Conservation (phyloP, 257 asterid species). For the Fraxinus anomala region DNA sequence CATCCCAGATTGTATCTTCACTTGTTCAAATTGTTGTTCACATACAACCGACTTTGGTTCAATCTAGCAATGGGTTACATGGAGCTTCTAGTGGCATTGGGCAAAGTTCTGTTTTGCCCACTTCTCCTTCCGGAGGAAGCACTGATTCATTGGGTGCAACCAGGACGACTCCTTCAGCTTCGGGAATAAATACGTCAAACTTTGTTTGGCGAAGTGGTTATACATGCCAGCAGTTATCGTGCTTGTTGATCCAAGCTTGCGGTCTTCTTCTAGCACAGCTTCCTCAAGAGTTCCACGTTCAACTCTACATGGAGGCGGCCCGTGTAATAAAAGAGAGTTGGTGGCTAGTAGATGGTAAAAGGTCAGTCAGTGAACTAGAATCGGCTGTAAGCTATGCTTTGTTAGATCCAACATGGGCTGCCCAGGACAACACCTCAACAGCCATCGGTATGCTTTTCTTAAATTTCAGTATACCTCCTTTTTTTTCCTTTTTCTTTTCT, state of each 20-base stretch:
- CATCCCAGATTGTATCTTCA: slow-evolving; percentile 77
- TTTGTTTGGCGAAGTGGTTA: slow-evolving; percentile 93
- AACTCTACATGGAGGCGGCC: slow-evolving; percentile 82
- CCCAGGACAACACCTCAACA: slow-evolving; percentile 97
- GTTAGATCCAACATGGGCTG: slow-evolving; percentile 97
- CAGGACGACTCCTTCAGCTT: slow-evolving; percentile 55
- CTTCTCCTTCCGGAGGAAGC: slow-evolving; percentile 99
- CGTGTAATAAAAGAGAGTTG: slow-evolving; percentile 92
- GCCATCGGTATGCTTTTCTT: slow-evolving; percentile 69
- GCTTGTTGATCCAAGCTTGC: slow-evolving; percentile 94
- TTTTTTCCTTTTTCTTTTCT: no score
- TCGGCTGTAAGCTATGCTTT: slow-evolving; percentile 94
- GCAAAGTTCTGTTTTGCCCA: slow-evolving; percentile 81
- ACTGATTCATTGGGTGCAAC: slow-evolving; percentile 82
- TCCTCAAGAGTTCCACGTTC: slow-evolving; percentile 86
- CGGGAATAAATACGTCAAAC: slow-evolving; percentile 66
- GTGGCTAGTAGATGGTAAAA: slow-evolving; percentile 93
- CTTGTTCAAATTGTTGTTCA: slow-evolving; percentile 94
- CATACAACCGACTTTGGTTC: slow-evolving; percentile 92
- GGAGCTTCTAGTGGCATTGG: slow-evolving; percentile 49
- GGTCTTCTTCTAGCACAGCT: slow-evolving; percentile 97
- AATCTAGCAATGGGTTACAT: slow-evolving; percentile 79
- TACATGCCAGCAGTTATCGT: slow-evolving; percentile 93
- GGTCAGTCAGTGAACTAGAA: slow-evolving; percentile 80
- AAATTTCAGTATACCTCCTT: not conserved